Percentiles rank a stretch among this genome's conserved stretches.
Conservation (phyloP, 1,284 basidiomycete species). For the Ustilago tritici region DNA sequence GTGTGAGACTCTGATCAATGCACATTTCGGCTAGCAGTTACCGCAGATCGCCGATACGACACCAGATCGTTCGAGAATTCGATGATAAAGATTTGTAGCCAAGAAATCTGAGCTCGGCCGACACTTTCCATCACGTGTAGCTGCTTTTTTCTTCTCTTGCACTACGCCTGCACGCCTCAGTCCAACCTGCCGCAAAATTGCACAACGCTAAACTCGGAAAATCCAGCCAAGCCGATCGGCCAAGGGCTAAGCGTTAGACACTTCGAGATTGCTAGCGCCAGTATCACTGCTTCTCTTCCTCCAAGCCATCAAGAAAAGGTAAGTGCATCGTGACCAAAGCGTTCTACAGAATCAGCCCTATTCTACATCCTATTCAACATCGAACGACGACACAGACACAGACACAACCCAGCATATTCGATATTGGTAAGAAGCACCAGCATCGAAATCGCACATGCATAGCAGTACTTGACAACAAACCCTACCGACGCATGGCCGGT, state of each 20-base stretch:
- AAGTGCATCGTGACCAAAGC: conserved; percentile 24
- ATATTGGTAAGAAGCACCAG: conserved; percentile 7
- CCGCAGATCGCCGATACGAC: no score
- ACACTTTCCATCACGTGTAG: no score
- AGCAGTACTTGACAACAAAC: not conserved
- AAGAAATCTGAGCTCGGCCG: no score
- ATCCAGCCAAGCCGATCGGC: not conserved
- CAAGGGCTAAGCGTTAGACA: conserved; percentile 14
- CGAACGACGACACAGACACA: conserved; percentile 1
- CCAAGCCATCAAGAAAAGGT: conserved; percentile 58
- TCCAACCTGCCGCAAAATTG: no score
- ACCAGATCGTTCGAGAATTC: no score
- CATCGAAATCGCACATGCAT: not conserved
- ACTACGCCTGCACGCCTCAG: no score
- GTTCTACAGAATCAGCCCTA: not conserved
- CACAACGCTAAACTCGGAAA: no score
- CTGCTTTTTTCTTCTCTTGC: no score
- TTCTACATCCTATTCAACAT: conserved; percentile 4
- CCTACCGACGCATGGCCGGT: no score
- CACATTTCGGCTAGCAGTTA: no score
- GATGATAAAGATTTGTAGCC: no score
- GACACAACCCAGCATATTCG: not conserved
- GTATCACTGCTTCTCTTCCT: conserved; percentile 35
- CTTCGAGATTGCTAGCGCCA: conserved; percentile 25
- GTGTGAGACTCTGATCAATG: no score